Evolutionary conservation across 306 rosid genomes (phyloP).

Genomic region (Quercus rubra): DNA sequence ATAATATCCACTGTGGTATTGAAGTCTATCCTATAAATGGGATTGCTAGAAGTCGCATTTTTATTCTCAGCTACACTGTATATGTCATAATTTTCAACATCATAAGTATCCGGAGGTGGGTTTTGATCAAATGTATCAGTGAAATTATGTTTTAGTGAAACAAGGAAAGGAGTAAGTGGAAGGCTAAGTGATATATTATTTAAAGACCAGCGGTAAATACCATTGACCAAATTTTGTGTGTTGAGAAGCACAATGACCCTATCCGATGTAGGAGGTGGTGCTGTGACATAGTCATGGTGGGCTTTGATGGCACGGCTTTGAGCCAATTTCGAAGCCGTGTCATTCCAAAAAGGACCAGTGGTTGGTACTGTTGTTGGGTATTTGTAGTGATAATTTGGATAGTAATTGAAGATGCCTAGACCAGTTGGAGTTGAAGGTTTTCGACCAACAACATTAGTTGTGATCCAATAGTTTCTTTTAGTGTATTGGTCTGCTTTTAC

Average conservation of each 20-base stretch:
- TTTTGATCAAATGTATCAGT: constrained; percentile 6
- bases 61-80: background rate
- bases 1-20: constrained; percentile 21
- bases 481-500: constrained; percentile 69
- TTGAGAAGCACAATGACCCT: constrained; percentile 29
- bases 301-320: constrained; percentile 23
- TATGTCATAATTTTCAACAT: constrained; percentile 8
- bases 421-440: constrained; percentile 62
- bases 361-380: constrained; percentile 22
- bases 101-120: constrained; percentile 14
- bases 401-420: constrained; percentile 64
- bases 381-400: constrained; percentile 63
- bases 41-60: constrained; percentile 12
- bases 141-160: constrained; percentile 9
- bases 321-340: background rate
- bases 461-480: constrained; percentile 74
- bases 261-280: constrained; percentile 7
- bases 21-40: constrained; percentile 11
- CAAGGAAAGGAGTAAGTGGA: constrained; percentile 7
- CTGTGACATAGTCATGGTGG: background rate
- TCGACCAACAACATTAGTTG: constrained; percentile 64
- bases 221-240: constrained; percentile 20
- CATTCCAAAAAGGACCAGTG: constrained; percentile 23
- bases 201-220: background rate
- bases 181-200: constrained; percentile 11